phyloP scores from a whole-genome alignment of 768 basidiomycete species.

The Pisolithus marmoratus region DNA sequence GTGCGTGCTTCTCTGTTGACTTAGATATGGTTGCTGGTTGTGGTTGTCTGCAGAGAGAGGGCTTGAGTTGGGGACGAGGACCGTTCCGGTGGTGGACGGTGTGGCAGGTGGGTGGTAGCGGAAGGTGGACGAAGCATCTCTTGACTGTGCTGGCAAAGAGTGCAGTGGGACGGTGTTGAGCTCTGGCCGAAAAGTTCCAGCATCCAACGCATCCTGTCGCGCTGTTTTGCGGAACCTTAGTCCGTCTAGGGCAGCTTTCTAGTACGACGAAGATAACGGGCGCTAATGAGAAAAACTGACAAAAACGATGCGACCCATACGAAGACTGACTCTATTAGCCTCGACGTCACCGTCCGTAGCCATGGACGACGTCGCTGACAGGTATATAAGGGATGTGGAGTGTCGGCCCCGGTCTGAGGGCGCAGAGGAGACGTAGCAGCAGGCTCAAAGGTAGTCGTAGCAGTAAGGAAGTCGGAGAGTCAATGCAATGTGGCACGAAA shows the following conservation, averaged over 20 bases:
- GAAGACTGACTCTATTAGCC: conserved; percentile 45
- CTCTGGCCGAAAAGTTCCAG: conserved; percentile 42
- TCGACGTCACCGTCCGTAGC: conserved; percentile 41
- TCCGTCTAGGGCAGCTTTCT: conserved; percentile 41
- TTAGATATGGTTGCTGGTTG: conserved; percentile 34
- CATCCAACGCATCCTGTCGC: conserved; percentile 25
- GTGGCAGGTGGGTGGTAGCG: conserved; percentile 49
- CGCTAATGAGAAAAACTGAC: conserved; percentile 28
- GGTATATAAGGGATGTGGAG: conserved; percentile 10
- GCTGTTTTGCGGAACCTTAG: conserved; percentile 44
- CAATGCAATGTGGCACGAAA: conserved; percentile 41
- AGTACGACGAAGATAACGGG: conserved; percentile 17
- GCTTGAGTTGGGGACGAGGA: conserved; percentile 77
- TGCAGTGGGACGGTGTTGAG: conserved; percentile 40
- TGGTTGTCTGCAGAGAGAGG: conserved; percentile 42
- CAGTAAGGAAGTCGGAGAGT: conserved; percentile 47
- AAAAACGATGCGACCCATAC: conserved; percentile 21
- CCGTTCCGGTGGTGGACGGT: conserved; percentile 44
- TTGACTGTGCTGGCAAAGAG: conserved; percentile 58
- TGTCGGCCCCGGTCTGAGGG: conserved; percentile 12
- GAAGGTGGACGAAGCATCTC: conserved; percentile 66
- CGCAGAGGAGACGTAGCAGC: conserved; percentile 16
- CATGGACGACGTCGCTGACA: conserved; percentile 34
- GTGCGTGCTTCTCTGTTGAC: conserved; percentile 28
- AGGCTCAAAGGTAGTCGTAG: conserved; percentile 27